Base-by-base conservation (phyloP, 1,284 basidiomycete species). In the Tylopilus sp. region DNA sequence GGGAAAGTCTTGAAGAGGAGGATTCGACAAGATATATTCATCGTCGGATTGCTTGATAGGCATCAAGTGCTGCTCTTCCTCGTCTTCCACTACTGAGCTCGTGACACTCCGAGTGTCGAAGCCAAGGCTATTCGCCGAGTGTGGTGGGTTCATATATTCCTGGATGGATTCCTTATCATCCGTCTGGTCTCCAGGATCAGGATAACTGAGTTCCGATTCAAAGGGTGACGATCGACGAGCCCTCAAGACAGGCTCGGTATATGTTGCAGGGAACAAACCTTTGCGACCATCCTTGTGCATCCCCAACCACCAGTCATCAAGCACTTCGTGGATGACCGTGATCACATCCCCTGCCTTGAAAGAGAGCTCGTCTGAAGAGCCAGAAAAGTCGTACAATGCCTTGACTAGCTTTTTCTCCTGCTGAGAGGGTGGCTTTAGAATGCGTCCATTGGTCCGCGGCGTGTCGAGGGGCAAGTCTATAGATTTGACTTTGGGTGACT, bases 301-400 rank as follows among this genome's bases (percentile, higher is more conserved):
- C 12, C 90, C 90, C 71, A 91, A 79, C 83, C 86, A 91, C 91
- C 91, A 94, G 48, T 82, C 89, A 49, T 87, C 85, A 30, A 89
- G 71, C 0, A 91, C 85, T 64, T 92, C 87, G 33, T 81, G 81
- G 21, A 88, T 60, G 16, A 92, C 83, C 16, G 76, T 65, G 49
- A 94, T 85, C 55, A 89, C 79, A 41, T 86, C 84, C 0, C 89
- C 91, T 7, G 74, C 70, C 48, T 70, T 76, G 69, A 93, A 85
- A 29, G 76, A 77, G 37, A 94, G 71, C 65, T 93, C 91, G 58
- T 92, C 90, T 4, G 79, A 73, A 7, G 78, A 79, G 0, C 81
- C 86, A 0, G 73, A 68, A 64, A 89, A 93, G 61, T 89, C 86
- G 60, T 86, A 81, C 54, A 87, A 59, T 0, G 87, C 90, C 42